phyloP scores from a whole-genome alignment of 2,329 filamentous ascomycete species.

The Colletotrichum nymphaeae region DNA sequence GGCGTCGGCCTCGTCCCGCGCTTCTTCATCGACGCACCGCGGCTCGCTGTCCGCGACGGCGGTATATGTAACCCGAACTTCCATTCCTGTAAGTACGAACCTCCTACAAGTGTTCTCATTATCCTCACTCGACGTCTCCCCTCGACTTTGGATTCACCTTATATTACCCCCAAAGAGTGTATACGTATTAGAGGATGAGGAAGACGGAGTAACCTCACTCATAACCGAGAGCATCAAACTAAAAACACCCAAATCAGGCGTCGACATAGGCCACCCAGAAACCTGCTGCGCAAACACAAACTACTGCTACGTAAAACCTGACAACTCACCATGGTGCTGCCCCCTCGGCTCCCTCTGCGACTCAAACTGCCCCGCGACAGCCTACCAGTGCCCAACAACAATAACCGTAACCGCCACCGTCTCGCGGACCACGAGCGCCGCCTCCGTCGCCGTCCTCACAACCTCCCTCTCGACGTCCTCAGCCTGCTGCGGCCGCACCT shows the following conservation, averaged over 20 bases:
- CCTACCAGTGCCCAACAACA: conserved; percentile 48
- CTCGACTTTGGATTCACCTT: background rate
- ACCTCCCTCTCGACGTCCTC: conserved; percentile 37
- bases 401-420: conserved; percentile 40
- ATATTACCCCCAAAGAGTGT: too few species aligned
- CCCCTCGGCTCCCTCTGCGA: conserved; percentile 56
- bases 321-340: conserved; percentile 52
- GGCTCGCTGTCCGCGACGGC: conserved; percentile 32
- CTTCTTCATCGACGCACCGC: conserved; percentile 32
- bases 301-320: conserved; percentile 58
- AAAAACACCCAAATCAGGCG: conserved; percentile 45
- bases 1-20: conserved; percentile 24
- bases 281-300: conserved; percentile 56
- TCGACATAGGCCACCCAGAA: conserved; percentile 51
- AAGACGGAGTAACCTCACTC: background rate
- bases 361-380: conserved; percentile 47
- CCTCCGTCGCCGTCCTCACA: conserved; percentile 36
- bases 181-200: background rate
- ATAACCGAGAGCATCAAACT: background rate
- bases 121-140: background rate
- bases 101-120: background rate
- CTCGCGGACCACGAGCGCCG: conserved; percentile 1
- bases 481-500: conserved; percentile 54
- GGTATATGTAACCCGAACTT: conserved; percentile 17
- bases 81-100: conserved; percentile 29